Percentiles rank a stretch among this genome's conserved stretches.
Evolutionary conservation across 192 early-diverging fungal species (phyloP).

Genomic region (Obelidium mucronatum): DNA sequence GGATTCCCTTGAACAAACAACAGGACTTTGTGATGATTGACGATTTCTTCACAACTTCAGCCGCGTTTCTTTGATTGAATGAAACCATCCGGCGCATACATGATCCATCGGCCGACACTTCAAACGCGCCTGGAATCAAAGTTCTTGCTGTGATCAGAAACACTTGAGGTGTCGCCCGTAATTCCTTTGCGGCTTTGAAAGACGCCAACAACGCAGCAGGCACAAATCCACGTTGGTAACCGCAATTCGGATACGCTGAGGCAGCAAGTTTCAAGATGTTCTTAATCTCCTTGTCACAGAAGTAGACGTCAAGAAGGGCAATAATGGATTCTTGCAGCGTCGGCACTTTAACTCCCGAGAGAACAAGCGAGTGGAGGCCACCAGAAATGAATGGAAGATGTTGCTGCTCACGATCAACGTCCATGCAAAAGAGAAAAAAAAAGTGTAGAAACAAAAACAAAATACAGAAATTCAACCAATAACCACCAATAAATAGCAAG

Average conservation of each 20-base stretch:
- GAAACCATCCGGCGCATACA: neutral
- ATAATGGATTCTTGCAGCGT: neutral
- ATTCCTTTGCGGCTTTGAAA: neutral
- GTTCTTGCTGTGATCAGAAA: neutral
- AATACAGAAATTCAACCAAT: too few relatives aligned
- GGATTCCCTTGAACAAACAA: neutral
- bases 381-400: neutral
- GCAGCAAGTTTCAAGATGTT: neutral
- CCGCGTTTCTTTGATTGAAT: neutral
- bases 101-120: conserved; percentile 2
- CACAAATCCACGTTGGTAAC: conserved; percentile 5
- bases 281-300: conserved; percentile 19
- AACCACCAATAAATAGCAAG: too few relatives aligned
- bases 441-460: too few relatives aligned
- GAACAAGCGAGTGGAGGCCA: conserved; percentile 18
- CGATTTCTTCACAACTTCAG: neutral
- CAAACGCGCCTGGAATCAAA: neutral
- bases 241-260: neutral
- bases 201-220: neutral
- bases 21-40: neutral
- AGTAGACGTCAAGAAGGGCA: conserved; percentile 11
- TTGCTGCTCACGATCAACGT: neutral
- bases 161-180: neutral
- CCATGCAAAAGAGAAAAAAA: too few relatives aligned
- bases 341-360: neutral